A percentile compares a stretch with the other conserved stretches of the same genome.
Evolutionary conservation across 2,329 filamentous ascomycete species (phyloP).

Genomic region (Colletotrichum tropicale): DNA sequence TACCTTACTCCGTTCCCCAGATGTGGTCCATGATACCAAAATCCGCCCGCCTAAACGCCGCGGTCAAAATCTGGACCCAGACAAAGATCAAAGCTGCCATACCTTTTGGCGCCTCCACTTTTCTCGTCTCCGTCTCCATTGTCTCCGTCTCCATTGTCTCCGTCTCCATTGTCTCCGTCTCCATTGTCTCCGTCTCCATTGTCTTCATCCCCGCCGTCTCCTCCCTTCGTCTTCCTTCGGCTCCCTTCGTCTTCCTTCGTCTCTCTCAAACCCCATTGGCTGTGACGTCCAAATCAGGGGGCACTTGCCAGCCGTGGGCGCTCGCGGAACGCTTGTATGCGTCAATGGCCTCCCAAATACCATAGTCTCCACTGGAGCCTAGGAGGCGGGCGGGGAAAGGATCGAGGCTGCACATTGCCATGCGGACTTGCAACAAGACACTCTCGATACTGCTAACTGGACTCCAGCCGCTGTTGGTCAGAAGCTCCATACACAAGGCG

Average conservation of each 20-base stretch:
- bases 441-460: slow-evolving; percentile 76
- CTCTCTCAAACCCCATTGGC: slow-evolving; percentile 24
- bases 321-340: slow-evolving; percentile 64
- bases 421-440: slow-evolving; percentile 78
- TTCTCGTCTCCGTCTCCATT: background rate
- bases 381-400: slow-evolving; percentile 73
- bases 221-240: background rate
- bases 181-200: no score
- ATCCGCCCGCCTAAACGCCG: background rate
- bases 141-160: background rate
- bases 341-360: slow-evolving; percentile 71
- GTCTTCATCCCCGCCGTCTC: background rate
- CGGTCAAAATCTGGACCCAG: background rate
- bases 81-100: background rate
- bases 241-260: background rate
- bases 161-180: background rate
- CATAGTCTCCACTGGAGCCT: slow-evolving; percentile 56
- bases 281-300: slow-evolving; percentile 62
- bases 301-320: slow-evolving; percentile 76
- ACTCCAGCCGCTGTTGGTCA: slow-evolving; percentile 85
- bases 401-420: slow-evolving; percentile 74
- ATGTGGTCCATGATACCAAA: background rate
- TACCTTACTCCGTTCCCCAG: background rate
- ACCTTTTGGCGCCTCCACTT: background rate
- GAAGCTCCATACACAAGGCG: slow-evolving; percentile 81